These are phyloP conservation scores for Lachancea nothofagi DNA, from an alignment of 805 yeast species.

Conservation along the genomic window DNA sequence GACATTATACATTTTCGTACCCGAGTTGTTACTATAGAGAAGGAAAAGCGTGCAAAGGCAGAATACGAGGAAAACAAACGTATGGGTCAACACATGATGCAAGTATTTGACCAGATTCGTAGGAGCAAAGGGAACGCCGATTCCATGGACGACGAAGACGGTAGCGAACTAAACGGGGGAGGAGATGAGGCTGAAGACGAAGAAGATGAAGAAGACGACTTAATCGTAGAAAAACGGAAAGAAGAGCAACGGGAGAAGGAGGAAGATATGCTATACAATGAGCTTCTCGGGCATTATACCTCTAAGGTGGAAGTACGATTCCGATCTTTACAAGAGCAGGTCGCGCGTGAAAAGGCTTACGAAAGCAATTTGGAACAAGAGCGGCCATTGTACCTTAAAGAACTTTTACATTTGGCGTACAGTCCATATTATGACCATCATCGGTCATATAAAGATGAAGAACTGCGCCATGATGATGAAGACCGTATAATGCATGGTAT, in stretches of 20 bases:
- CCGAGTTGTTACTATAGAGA: constrained; percentile 47
- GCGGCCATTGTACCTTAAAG: constrained; percentile 21
- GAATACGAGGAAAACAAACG: constrained; percentile 25
- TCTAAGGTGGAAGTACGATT: constrained; percentile 19
- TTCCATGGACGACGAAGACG: constrained; percentile 11
- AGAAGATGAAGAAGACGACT: constrained; percentile 14
- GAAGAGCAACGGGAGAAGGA: constrained; percentile 14
- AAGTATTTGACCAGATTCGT: constrained; percentile 26
- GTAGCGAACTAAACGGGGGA: constrained; percentile 10
- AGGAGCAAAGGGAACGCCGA: constrained; percentile 13
- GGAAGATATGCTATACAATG: constrained; percentile 12
- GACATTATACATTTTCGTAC: constrained; percentile 54
- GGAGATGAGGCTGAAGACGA: constrained; percentile 15
- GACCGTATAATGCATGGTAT: constrained; percentile 3
- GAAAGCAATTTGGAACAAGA: constrained; percentile 15
- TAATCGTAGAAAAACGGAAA: constrained; percentile 14
- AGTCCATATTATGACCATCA: constrained; percentile 28
- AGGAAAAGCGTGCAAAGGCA: constrained; percentile 44
- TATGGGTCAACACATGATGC: constrained; percentile 23
- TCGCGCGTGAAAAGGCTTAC: constrained; percentile 17
- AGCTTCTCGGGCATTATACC: constrained; percentile 15
- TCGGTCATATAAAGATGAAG: constrained; percentile 23
- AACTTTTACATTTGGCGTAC: constrained; percentile 18
- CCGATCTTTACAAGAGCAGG: constrained; percentile 12
- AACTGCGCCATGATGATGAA: constrained; percentile 14